phyloP scores from a whole-genome alignment of 2,329 filamentous ascomycete genomes.

The Talaromyces sp. region DNA sequence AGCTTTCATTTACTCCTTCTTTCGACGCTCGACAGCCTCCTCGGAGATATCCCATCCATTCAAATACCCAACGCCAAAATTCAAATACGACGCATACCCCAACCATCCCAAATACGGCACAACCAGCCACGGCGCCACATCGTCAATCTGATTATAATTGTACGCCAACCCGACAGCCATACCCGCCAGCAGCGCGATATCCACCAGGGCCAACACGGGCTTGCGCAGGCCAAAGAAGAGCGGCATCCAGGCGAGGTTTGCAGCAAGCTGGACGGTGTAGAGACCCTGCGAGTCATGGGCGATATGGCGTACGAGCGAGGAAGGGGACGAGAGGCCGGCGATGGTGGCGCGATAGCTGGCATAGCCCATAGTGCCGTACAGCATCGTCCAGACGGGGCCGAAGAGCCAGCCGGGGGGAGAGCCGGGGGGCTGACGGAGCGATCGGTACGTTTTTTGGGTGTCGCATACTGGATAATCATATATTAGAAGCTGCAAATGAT shows the following conservation, averaged over 20 bases:
- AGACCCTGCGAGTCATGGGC: constrained; percentile 68
- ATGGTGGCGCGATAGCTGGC: constrained; percentile 73
- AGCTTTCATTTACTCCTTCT: not conserved
- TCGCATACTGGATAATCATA: constrained; percentile 19
- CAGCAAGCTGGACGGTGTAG: constrained; percentile 77
- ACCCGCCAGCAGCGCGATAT: constrained; percentile 68
- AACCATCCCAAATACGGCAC: constrained; percentile 83
- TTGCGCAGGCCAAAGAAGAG: constrained; percentile 78
- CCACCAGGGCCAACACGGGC: constrained; percentile 67
- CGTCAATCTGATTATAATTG: constrained; percentile 70
- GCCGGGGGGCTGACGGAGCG: constrained; percentile 44
- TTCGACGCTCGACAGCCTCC: constrained; percentile 2
- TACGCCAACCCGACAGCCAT: constrained; percentile 69
- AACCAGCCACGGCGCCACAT: constrained; percentile 66
- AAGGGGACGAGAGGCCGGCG: constrained; percentile 55
- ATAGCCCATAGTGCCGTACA: constrained; percentile 76
- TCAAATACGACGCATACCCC: constrained; percentile 80
- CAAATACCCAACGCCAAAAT: constrained; percentile 60
- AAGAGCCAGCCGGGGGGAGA: constrained; percentile 55
- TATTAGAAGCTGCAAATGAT: not conserved
- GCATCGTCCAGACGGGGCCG: constrained; percentile 53
- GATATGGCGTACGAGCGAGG: constrained; percentile 50
- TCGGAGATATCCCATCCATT: constrained; percentile 60
- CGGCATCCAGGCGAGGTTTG: constrained; percentile 89
- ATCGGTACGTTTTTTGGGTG: constrained; percentile 31